These are phyloP conservation scores for Cryptococcus amylolentus DNA, from an alignment of 1,284 basidiomycete genomes.

Conservation along the genomic window DNA sequence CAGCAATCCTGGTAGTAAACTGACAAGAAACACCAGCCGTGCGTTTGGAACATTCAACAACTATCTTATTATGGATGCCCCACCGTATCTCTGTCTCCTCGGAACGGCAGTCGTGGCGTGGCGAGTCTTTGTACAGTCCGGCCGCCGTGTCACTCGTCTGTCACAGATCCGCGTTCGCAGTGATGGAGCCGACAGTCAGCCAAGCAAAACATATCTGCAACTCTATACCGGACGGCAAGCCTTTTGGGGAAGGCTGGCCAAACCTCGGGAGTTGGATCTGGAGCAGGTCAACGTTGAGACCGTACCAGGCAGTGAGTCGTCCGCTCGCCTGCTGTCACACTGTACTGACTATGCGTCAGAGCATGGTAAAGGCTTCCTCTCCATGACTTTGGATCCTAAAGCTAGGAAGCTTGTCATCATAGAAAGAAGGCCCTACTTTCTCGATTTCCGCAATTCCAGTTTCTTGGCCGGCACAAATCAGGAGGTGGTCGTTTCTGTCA, in stretches of 20 bases:
- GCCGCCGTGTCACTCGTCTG: slow-evolving; percentile 5
- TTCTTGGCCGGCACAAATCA: slow-evolving; percentile 9
- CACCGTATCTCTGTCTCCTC: slow-evolving; percentile 3
- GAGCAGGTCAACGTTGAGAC: background rate
- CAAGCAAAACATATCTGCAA: slow-evolving; percentile 1
- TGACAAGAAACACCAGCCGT: background rate
- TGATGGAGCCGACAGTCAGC: background rate
- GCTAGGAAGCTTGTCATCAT: background rate
- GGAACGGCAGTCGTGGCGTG: slow-evolving; percentile 4
- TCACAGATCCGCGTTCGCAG: slow-evolving; percentile 2
- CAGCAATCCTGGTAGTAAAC: background rate
- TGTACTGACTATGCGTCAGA: background rate
- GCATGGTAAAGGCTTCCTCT: background rate
- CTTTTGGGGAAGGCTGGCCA: slow-evolving; percentile 1
- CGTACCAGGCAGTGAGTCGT: slow-evolving; percentile 3
- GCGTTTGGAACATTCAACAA: slow-evolving; percentile 11
- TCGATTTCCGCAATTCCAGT: slow-evolving; percentile 14
- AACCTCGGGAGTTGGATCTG: slow-evolving; percentile 6
- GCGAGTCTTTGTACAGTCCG: background rate
- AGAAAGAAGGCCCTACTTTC: slow-evolving; percentile 13
- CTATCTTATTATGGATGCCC: slow-evolving; percentile 6
- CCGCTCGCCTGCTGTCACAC: background rate
- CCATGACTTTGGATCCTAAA: background rate
- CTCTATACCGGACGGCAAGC: slow-evolving; percentile 6
- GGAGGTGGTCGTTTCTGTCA: slow-evolving; percentile 19